phyloP scores from a whole-genome alignment of 495 filamentous ascomycete species.

The Clavariopsis aquatica region DNA sequence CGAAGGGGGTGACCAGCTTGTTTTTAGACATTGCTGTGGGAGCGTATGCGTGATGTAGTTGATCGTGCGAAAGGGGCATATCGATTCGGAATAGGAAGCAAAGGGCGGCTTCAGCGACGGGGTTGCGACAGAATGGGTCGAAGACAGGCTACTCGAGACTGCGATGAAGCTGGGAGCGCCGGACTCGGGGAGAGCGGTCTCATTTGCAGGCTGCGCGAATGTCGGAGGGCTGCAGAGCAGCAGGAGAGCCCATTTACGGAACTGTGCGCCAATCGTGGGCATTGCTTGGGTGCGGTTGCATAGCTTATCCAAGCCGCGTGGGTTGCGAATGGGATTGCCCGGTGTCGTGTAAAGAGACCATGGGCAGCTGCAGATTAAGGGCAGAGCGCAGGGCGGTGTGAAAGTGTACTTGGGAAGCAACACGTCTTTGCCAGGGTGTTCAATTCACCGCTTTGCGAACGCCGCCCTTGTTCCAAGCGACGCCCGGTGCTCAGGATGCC shows the following conservation, averaged over 20 bases:
- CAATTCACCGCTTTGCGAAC: conserved; percentile 27
- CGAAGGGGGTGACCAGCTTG: conserved; percentile 45
- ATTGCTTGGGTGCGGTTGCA: conserved; percentile 39
- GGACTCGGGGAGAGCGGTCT: conserved; percentile 11
- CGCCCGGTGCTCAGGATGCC: neutral
- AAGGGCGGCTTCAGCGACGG: conserved; percentile 12
- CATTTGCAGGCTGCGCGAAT: conserved; percentile 31
- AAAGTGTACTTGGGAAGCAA: neutral
- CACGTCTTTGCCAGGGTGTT: conserved; percentile 16
- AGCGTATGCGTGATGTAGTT: conserved; percentile 81
- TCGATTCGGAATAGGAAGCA: conserved; percentile 33
- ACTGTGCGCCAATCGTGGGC: conserved; percentile 38
- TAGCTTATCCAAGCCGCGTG: conserved; percentile 30
- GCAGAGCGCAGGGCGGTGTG: conserved; percentile 5
- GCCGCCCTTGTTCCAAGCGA: conserved; percentile 15
- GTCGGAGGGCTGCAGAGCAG: conserved; percentile 30
- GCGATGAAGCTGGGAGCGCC: neutral
- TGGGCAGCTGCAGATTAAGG: conserved; percentile 12
- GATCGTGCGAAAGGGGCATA: conserved; percentile 67
- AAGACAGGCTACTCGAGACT: neutral
- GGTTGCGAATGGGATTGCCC: conserved; percentile 19
- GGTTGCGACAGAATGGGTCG: neutral
- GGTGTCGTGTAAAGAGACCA: conserved; percentile 12
- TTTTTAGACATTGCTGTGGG: conserved; percentile 73
- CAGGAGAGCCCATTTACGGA: conserved; percentile 35